Conservation (phyloP, 352 stramenopile genomes). For the Pythium brachiatum region DNA sequence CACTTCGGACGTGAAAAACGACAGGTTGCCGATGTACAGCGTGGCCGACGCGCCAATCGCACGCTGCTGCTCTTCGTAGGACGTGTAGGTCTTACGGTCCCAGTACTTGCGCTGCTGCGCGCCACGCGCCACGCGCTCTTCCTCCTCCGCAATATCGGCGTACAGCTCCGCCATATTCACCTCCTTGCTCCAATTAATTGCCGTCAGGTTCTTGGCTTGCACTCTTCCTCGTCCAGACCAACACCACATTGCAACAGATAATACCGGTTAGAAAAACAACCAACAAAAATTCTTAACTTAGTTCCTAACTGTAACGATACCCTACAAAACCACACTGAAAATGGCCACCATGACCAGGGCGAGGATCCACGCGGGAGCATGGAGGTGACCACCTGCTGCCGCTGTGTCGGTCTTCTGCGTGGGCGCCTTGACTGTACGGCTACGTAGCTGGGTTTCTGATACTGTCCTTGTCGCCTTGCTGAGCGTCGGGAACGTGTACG, state of each 20-base stretch:
- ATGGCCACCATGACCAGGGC: not conserved
- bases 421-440: constrained; percentile 29
- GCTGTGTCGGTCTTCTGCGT: constrained; percentile 32
- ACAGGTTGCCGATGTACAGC: constrained; percentile 97
- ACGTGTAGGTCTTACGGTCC: constrained; percentile 93
- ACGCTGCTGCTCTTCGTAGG: constrained; percentile 90
- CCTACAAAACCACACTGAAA: not conserved
- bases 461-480: constrained; percentile 24
- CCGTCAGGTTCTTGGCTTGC: not conserved
- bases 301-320: constrained; percentile 6
- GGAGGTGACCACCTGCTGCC: not conserved
- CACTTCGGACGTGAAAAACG: constrained; percentile 94
- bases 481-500: constrained; percentile 48
- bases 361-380: not conserved
- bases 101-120: constrained; percentile 90
- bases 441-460: constrained; percentile 34
- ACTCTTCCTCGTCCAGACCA: not conserved
- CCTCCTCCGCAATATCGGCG: constrained; percentile 56
- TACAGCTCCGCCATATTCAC: constrained; percentile 59
- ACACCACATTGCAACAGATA: constrained; percentile 9
- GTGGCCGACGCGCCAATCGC: constrained; percentile 90
- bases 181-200: too few relatives aligned
- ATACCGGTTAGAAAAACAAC: not conserved
- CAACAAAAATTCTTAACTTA: constrained; percentile 21
- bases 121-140: constrained; percentile 57